Percentiles rank a stretch among this genome's conserved stretches.
These are phyloP conservation scores for Adansonia madagascariensis DNA, from an alignment of 441 rosid species.

Conservation along the genomic window DNA sequence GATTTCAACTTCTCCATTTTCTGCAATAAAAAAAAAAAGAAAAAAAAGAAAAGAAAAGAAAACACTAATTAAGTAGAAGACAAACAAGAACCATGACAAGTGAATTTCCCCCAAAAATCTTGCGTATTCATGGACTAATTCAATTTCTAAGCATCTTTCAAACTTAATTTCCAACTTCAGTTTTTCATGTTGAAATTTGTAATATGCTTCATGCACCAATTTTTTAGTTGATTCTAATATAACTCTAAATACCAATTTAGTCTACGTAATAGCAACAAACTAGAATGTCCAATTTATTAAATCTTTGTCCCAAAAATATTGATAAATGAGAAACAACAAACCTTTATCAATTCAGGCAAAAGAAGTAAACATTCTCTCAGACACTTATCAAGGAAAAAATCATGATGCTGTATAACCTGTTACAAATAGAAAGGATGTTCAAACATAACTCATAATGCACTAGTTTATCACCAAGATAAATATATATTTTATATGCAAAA, in stretches of 20 bases:
- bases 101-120: not conserved
- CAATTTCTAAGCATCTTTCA: not conserved
- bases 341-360: slow-evolving; percentile 90
- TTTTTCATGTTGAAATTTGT: not conserved
- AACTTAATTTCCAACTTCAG: not conserved
- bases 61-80: slow-evolving; percentile 4
- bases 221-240: not conserved
- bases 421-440: slow-evolving; percentile 28
- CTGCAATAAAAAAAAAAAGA: slow-evolving; percentile 42
- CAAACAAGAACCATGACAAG: slow-evolving; percentile 17
- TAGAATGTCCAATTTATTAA: not conserved
- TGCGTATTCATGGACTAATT: not conserved
- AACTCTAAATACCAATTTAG: not conserved
- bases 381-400: slow-evolving; percentile 90
- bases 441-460: not conserved
- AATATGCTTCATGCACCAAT: not conserved
- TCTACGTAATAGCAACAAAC: not conserved
- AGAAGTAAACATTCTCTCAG: slow-evolving; percentile 95
- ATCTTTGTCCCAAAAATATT: not conserved
- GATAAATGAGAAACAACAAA: slow-evolving; percentile 40
- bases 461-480: not conserved
- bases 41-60: not conserved
- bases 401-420: slow-evolving; percentile 92
- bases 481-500: not conserved
- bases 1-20: slow-evolving; percentile 88